phyloP scores from a whole-genome alignment of 2,329 filamentous ascomycete species.

The Cladosporium colombiae region DNA sequence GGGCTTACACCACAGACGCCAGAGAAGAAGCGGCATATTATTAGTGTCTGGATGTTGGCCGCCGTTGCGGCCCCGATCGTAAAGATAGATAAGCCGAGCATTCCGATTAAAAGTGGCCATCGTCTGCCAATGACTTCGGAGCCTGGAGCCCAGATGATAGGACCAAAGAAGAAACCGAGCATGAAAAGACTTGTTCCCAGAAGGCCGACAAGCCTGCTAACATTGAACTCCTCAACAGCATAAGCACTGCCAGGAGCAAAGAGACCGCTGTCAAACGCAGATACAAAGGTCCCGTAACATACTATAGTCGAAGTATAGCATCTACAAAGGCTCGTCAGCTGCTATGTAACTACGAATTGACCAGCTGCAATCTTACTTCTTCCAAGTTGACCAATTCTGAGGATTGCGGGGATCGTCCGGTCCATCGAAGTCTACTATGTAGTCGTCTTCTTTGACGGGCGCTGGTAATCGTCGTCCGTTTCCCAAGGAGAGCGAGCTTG shows the following conservation, averaged over 20 bases:
- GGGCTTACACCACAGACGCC: conserved; percentile 28
- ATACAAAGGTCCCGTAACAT: conserved; percentile 32
- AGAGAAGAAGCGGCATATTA: conserved; percentile 46
- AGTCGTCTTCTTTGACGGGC: conserved; percentile 12
- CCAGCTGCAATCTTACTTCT: conserved; percentile 54
- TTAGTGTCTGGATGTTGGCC: conserved; percentile 42
- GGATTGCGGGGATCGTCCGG: conserved; percentile 70
- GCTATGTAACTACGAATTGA: not conserved
- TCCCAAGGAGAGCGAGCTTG: not conserved
- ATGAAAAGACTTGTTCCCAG: conserved; percentile 47
- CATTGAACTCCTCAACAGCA: conserved; percentile 34
- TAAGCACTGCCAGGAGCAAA: conserved; percentile 24
- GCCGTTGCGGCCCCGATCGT: conserved; percentile 38
- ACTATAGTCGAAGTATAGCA: conserved; percentile 12
- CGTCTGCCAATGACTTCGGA: conserved; percentile 27
- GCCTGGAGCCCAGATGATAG: conserved; percentile 38
- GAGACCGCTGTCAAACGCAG: conserved; percentile 37
- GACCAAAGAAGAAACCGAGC: conserved; percentile 45
- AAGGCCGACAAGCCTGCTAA: conserved; percentile 39
- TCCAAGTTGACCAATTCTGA: conserved; percentile 68
- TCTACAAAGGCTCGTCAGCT: conserved; percentile 25
- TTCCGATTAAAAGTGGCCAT: conserved; percentile 17
- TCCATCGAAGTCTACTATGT: conserved; percentile 72
- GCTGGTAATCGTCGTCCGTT: not conserved
- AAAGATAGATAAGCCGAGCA: conserved; percentile 22